phyloP scores from a whole-genome alignment of 179 eudicot genomes.

The Patellifolia procumbens region DNA sequence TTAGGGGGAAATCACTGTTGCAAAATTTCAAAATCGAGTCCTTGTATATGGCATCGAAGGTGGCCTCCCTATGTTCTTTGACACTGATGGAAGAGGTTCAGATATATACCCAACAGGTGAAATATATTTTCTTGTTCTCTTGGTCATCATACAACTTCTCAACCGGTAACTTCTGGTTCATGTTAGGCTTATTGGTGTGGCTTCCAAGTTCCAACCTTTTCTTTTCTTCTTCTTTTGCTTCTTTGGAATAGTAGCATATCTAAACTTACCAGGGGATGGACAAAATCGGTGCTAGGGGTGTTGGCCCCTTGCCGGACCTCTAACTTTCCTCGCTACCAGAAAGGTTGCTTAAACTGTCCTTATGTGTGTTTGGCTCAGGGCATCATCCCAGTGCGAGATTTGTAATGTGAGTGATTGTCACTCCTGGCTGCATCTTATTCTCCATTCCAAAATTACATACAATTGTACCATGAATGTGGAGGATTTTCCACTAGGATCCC shows the following conservation, averaged over 20 bases:
- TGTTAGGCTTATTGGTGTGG: neutral
- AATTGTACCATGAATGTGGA: neutral
- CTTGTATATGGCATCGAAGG: constrained; percentile 86
- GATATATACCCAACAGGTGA: constrained; percentile 87
- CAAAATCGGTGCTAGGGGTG: neutral
- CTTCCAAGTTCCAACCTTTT: neutral
- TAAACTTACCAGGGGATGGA: neutral
- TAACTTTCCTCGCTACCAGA: neutral
- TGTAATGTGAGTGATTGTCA: neutral
- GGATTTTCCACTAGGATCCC: neutral
- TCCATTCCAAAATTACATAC: neutral
- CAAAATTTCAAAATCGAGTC: constrained; percentile 78
- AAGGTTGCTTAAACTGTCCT: neutral
- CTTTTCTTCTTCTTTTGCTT: neutral
- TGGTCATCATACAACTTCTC: neutral
- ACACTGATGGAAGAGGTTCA: constrained; percentile 81
- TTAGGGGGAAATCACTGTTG: constrained; percentile 73
- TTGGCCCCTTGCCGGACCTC: neutral
- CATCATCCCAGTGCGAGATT: neutral
- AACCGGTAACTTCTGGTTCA: neutral
- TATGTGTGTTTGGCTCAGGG: too few relatives aligned
- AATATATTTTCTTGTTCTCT: neutral
- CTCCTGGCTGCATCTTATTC: neutral
- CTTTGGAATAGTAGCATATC: neutral
- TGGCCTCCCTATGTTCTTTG: constrained; percentile 78